Evolutionary conservation across 2,329 filamentous ascomycete species (phyloP), one percentile per base, ranked within the genome.

Genomic region (Trichocomaceae sp.): DNA sequence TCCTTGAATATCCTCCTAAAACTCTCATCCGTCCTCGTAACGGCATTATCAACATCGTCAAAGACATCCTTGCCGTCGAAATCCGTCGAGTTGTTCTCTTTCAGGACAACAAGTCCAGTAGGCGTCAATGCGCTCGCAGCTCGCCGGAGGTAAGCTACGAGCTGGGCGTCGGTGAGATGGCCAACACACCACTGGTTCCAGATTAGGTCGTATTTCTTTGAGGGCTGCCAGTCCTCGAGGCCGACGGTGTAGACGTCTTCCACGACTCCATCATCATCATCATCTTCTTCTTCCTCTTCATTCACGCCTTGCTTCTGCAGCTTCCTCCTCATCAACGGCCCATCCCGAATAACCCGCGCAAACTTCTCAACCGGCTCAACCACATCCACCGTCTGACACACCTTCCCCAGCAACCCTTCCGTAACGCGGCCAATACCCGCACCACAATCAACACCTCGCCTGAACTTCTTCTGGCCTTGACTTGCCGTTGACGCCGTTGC

Each of bases 161-260:
- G 67, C 67, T 95, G 83, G 7, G 71, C 72, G 66, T 96, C 90
- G 0, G 82, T 90, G 53, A 96, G 74, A 69, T 96, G 86, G 22
- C 88, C 87, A 7, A 92, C 71, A 69, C 90, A 96, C 90, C 91
- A 96, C 70, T 96, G 91, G 51, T 82, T 86, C 88, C 89, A 96
- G 58, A 96, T 83, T 46, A 96, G 69, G 66, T 91, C 86, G 70
- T 96, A 96, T 48, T 72, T 68, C 8, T 70, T 70, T 59, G 59
- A 17, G 4, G 69, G 72, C 0, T 79, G 75, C 88, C 88, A 95
- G 26, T 80, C 78, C 69, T 95, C 86, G 1, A 95, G 73, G 0
- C 89, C 88, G 1, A 85, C 72, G 60, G 87, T 89, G 72, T 83
- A 86, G 17, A 95, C 79, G 20, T 78, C 72, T 1, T 86, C 86